Conservation (phyloP, 495 filamentous ascomycete genomes). For the Immersiella caudata region DNA sequence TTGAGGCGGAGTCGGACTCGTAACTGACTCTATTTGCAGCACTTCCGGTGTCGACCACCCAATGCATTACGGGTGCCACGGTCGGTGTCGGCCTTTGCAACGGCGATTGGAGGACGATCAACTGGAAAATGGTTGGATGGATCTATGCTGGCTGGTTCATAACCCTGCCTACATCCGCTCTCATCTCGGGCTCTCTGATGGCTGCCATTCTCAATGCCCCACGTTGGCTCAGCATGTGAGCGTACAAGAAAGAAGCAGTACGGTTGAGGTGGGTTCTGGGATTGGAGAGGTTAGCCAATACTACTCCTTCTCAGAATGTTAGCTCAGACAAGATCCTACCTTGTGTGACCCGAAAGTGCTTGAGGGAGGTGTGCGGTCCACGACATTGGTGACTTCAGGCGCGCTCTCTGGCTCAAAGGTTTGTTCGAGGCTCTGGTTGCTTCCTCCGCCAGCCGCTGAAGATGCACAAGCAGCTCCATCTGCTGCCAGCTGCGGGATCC, state of each 20-base stretch:
- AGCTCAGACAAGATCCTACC: neutral
- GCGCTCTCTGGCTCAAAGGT: too few relatives aligned
- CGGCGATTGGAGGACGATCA: slow-evolving; percentile 58
- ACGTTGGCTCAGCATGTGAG: slow-evolving; percentile 32
- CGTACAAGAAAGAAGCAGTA: neutral
- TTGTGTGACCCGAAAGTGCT: neutral
- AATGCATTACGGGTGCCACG: slow-evolving; percentile 64
- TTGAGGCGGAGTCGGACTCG: neutral
- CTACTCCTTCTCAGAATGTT: neutral
- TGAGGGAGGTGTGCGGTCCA: too few relatives aligned
- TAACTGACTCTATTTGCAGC: slow-evolving; percentile 21
- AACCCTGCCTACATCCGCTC: slow-evolving; percentile 59
- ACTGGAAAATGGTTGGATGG: slow-evolving; percentile 62
- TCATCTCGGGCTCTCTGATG: slow-evolving; percentile 60
- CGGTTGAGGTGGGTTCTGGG: neutral
- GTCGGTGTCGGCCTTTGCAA: slow-evolving; percentile 67
- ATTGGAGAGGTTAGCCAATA: neutral
- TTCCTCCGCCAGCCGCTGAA: neutral
- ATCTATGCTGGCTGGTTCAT: slow-evolving; percentile 63
- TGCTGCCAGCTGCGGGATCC: neutral
- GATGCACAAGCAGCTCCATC: too few relatives aligned
- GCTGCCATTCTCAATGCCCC: slow-evolving; percentile 63
- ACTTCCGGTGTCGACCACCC: slow-evolving; percentile 62
- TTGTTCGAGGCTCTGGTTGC: neutral
- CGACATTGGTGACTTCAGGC: too few relatives aligned